Evolutionary conservation across 2,329 filamentous ascomycete species (phyloP), one percentile per base, ranked within the genome.

Genomic region (Blastomyces parvus): DNA sequence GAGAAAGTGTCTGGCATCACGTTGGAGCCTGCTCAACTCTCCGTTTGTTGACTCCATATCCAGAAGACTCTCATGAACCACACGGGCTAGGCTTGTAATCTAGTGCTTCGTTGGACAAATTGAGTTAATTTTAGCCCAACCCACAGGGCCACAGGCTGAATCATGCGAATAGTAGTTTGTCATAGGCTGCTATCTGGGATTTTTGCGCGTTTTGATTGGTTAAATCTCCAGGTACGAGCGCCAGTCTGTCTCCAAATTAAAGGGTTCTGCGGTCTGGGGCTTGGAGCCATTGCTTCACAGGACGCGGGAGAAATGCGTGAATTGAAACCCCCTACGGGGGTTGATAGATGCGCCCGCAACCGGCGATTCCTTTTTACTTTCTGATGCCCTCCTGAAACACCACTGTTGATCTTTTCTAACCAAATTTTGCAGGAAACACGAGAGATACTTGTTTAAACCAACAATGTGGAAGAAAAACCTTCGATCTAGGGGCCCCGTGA

Each of bases 391-490:
- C 56, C 38, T 59, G 56, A 59, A 42, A 59, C 56, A 59, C n/a
- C 14, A 6, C n/a, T 36, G 38, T 46, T 50, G 14, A 58, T 66
- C 60, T 70, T 40, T 42, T 58, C 36, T 58, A 58, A 58, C 33
- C 13, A 40, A 40, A 7, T 6, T 25, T 25, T 42, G 13, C 36
- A 25, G 36, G 55, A 22, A 17, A 42, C 25, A 42, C 9, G 36
- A 17, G n/a, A 58, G 22, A 27, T 44, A 19, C 13, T 58, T 58
- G 36, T n/a, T 25, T 58, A 36, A 58, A 25, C 19, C 19, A 58
- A 75, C 65, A n/a, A 83, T 85, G 83, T 84, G 82, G 82, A 82
- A 82, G 71, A 80, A 81, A 69, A 72, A 71, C 75, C 78, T n/a
- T n/a, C 17, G 70, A 67, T 76, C 77, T 66, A 79, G 73, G 70